phyloP scores from a whole-genome alignment of 2,329 filamentous ascomycete genomes.

The Domatiomyces globalis region DNA sequence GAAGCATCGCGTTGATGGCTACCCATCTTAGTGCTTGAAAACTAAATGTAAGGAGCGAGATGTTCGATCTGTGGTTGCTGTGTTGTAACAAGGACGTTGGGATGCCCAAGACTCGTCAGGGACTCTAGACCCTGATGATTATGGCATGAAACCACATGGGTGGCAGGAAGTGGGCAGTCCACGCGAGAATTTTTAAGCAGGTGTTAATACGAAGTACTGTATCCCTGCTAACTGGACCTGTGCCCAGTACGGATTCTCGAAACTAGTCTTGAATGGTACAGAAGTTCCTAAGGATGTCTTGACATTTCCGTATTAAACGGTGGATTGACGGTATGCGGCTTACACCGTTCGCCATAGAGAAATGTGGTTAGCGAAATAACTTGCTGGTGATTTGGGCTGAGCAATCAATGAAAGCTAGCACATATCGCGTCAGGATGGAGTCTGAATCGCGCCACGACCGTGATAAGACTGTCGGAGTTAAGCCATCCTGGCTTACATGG shows the following conservation, averaged over 20 bases:
- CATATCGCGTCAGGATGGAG: slow-evolving; percentile 22
- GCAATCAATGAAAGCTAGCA: slow-evolving; percentile 27
- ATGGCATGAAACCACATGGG: too few relatives aligned
- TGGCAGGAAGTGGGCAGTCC: too few relatives aligned
- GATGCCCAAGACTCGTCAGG: too few relatives aligned
- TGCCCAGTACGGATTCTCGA: too few relatives aligned
- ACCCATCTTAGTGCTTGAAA: slow-evolving; percentile 6
- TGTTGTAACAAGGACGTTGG: too few relatives aligned
- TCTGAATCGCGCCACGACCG: slow-evolving; percentile 1
- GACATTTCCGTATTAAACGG: slow-evolving; percentile 1
- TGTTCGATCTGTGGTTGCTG: too few relatives aligned
- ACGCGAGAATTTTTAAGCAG: too few relatives aligned
- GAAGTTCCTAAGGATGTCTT: not conserved
- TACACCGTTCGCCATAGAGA: slow-evolving; percentile 23
- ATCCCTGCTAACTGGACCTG: not conserved
- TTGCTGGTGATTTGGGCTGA: slow-evolving; percentile 28
- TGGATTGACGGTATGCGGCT: slow-evolving; percentile 17
- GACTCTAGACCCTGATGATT: too few relatives aligned
- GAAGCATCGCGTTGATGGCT: not conserved
- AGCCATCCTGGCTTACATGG: not conserved
- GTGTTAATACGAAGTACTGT: not conserved
- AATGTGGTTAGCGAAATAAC: slow-evolving; percentile 24
- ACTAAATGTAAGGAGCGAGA: not conserved
- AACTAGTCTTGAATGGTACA: not conserved
- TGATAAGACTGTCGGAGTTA: not conserved